These are phyloP conservation scores for Kodamaea ohmeri DNA, from an alignment of 1,139 yeast species.

Conservation along the genomic window DNA sequence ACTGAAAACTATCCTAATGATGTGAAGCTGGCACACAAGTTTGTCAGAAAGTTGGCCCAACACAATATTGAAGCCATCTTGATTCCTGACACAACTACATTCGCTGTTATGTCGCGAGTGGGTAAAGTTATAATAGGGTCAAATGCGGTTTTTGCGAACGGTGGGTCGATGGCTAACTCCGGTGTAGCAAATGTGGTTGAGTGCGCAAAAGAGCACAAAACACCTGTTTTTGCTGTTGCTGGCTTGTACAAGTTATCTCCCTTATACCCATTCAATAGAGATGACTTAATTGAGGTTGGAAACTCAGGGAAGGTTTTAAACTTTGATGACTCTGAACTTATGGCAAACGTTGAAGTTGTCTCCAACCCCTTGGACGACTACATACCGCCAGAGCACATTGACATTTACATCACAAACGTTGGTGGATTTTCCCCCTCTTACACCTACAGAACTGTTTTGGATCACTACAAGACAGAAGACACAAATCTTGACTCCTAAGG, in stretches of 20 bases:
- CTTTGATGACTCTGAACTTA: conserved; percentile 60
- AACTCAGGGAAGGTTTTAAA: conserved; percentile 82
- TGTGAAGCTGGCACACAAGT: conserved; percentile 67
- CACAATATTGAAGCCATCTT: conserved; percentile 88
- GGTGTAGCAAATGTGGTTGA: conserved; percentile 95
- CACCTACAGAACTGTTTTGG: conserved; percentile 91
- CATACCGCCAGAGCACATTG: conserved; percentile 90
- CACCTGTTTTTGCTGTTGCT: conserved; percentile 94
- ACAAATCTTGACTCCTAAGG: conserved; percentile 44
- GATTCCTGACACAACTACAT: conserved; percentile 89
- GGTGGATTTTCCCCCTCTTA: conserved; percentile 98
- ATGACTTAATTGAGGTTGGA: conserved; percentile 87
- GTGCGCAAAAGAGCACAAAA: conserved; percentile 90
- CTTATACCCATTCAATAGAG: conserved; percentile 87
- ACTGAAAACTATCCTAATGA: conserved; percentile 93
- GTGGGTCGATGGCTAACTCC: conserved; percentile 86
- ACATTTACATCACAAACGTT: conserved; percentile 87
- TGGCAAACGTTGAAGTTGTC: conserved; percentile 72
- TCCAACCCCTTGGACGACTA: conserved; percentile 92
- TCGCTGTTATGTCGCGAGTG: conserved; percentile 95
- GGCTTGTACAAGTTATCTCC: conserved; percentile 94
- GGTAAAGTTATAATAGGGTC: conserved; percentile 95
- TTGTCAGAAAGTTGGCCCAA: conserved; percentile 76
- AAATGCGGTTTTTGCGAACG: conserved; percentile 89
- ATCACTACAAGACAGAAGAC: conserved; percentile 87